Conservation (phyloP, 2,329 filamentous ascomycete genomes). For the Fusarium mangiferae region DNA sequence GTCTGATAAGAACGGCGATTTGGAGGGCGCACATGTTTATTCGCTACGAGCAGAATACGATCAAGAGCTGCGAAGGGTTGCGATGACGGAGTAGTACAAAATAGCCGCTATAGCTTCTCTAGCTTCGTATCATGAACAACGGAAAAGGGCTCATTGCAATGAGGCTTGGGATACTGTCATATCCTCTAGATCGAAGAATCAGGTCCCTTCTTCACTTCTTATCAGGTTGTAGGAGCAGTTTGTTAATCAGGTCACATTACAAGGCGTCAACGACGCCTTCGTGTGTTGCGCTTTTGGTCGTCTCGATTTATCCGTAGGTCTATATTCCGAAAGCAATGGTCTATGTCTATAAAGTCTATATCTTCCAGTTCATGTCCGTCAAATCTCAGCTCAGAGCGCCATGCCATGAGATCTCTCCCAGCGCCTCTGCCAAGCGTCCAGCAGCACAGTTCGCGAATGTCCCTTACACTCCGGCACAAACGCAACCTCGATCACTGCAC, state of each 20-base stretch:
- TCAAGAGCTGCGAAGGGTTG: neutral
- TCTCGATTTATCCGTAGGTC: neutral
- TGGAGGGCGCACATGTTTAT: neutral
- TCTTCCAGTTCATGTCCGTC: neutral
- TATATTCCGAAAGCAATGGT: neutral
- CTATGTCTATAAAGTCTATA: slow-evolving; percentile 4
- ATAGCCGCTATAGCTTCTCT: neutral
- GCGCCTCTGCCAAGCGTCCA: neutral
- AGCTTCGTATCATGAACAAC: too few species aligned
- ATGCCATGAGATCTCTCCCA: neutral
- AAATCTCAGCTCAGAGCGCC: neutral
- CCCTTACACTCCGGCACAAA: neutral
- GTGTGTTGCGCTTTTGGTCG: neutral
- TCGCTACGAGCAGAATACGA: neutral
- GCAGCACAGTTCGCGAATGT: neutral
- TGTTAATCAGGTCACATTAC: neutral
- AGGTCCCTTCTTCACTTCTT: neutral
- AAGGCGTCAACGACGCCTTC: accelerated
- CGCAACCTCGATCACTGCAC: slow-evolving; percentile 2
- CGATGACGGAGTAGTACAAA: neutral
- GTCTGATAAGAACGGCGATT: neutral
- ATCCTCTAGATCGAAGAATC: neutral
- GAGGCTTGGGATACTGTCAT: neutral
- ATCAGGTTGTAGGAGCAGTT: neutral
- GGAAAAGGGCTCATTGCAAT: too few species aligned